Evolutionary conservation across 1,139 yeast species (phyloP), one percentile per base, ranked within the genome.

Genomic region (Diutina rugosa): DNA sequence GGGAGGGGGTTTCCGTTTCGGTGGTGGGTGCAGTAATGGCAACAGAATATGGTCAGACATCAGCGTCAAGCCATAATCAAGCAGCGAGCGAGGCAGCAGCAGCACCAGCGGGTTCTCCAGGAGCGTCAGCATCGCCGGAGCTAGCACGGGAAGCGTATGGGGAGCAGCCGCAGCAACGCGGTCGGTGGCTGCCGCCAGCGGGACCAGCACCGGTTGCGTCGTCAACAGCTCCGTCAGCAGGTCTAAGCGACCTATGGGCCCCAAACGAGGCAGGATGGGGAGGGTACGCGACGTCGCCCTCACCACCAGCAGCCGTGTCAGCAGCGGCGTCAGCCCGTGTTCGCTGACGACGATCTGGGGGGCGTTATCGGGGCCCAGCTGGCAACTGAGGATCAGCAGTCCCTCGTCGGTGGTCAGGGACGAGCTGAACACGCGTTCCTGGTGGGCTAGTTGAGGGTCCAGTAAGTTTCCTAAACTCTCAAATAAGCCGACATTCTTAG

Each of bases 171-270:
- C 48, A 10, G 48, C 48, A 14, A 26, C 48, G 6, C 48, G 48
- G 48, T n/a, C 21, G 30, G 48, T 46, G 48, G 48, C 48, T 7
- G 48, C 48, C 48, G 48, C 48, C 48, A 46, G 48, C 48, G 48
- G 48, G 30, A 26, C 48, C 48, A 26, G 28, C 28, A 46, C 30
- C 30, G 35, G 51, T 9, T 16, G 41, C 26, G 41, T 10, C 49
- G 4, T 12, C 2, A 48, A 29, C 51, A 30, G 41, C 51, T 48
- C 51, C 21, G 26, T n/a, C 41, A n/a, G 38, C 51, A 14, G 16
- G 35, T 26, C 16, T n/a, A 29, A 16, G 16, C 16, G 35, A n/a
- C 30, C 16, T 6, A 29, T 12, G 18, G 41, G 38, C 35, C 16
- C n/a, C 41, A 30, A 10, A 4, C 21, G 41, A 5, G 38, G 51